A percentile compares a stretch with the other conserved stretches of the same genome.
Conservation (phyloP, 1,284 basidiomycete genomes). For the Tilletia horrida region DNA sequence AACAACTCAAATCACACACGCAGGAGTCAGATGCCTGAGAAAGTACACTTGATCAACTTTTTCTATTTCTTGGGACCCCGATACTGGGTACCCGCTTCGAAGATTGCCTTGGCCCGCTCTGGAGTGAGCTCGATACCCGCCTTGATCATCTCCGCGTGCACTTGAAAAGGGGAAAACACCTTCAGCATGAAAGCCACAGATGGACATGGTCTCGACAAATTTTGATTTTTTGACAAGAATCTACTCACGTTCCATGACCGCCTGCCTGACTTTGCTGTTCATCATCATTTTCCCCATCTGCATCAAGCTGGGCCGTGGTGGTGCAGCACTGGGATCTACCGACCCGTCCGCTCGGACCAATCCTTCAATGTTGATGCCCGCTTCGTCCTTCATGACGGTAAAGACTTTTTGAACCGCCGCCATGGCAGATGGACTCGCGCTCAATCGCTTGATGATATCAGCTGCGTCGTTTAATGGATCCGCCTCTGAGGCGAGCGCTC, state of each 20-base stretch:
- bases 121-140: conserved; percentile 14
- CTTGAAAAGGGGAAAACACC: background rate
- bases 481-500: background rate
- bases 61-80: conserved; percentile 3
- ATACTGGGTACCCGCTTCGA: background rate
- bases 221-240: too few relatives aligned
- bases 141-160: conserved; percentile 9
- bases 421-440: background rate
- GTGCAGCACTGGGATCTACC: background rate
- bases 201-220: too few relatives aligned
- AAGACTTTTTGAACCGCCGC: background rate
- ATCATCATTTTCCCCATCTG: conserved; percentile 13
- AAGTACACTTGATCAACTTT: too few relatives aligned
- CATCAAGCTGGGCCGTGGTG: conserved; percentile 1
- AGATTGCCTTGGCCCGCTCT: conserved; percentile 5
- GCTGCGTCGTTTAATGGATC: background rate
- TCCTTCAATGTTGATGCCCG: background rate
- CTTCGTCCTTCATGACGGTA: conserved; percentile 14
- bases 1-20: too few relatives aligned
- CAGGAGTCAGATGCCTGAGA: too few relatives aligned
- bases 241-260: conserved; percentile 5
- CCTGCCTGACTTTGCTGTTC: background rate
- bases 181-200: background rate
- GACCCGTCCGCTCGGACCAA: background rate
- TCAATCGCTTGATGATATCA: background rate